Base-by-base conservation (phyloP, 1,284 basidiomycete genomes). In the Porogramme epimiltina region DNA sequence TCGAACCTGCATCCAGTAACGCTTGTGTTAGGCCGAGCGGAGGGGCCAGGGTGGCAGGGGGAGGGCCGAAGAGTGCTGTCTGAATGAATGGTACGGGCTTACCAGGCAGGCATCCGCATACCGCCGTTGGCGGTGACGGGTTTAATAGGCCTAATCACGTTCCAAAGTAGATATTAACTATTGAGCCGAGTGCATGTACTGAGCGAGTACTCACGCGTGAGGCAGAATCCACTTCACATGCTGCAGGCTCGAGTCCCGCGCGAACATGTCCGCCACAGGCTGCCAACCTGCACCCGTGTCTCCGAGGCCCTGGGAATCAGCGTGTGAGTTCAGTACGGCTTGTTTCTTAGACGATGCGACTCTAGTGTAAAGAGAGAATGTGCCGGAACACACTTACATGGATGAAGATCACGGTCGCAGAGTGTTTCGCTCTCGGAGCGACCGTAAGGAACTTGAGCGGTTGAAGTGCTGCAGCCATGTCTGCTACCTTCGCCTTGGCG, bases 201-300 rank as follows among this genome's bases (percentile, higher is more conserved):
- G 45, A 49, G 33, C 40, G 49, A 34, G 25, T 24, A 74, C 79
- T 70, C 73, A 89, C 78, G 88, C 85, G 68, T 90, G 84, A 26
- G 89, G 90, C 42, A 92, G 76, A 45, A 91, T 74, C 89, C 87
- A 95, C 75, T 94, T 93, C 55, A 94, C 77, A 65, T 93, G 85
- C 11, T 79, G 76, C 40, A 93, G 74, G 11, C 66, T 71, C 38
- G 77, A 66, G 62, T 85, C 67, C 15, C 42, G 48, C 23, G 72
- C 73, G 42, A 85, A 72, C 72, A 85, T 82, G 54, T 86, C 79
- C 39, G 89, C 89, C 38, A 94, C 84, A 16, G 87, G 87, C 56
- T 84, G 74, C 89, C 89, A 92, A 31, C 91, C 90, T 64, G 79
- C 68, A 3, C 90, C 90, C 38, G 80, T 77, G 62, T 91, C 89